Percentiles rank a stretch among this genome's conserved stretches.
phyloP scores from a whole-genome alignment of 75 land plant species.

The Azolla pinnata region DNA sequence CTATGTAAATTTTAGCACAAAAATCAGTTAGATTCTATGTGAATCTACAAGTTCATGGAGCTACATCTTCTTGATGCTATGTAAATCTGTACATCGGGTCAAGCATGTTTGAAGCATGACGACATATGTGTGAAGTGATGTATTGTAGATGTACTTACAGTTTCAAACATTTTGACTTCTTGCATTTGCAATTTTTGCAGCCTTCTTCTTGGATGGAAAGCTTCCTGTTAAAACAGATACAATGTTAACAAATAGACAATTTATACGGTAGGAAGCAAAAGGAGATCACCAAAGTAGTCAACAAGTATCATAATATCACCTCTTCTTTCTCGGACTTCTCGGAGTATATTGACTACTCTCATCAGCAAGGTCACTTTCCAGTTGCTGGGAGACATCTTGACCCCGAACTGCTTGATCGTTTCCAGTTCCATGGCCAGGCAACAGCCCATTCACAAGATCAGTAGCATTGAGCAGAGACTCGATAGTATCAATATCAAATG shows the following conservation, averaged over 20 bases:
- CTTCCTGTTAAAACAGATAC: background rate
- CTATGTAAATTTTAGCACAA: too few relatives aligned
- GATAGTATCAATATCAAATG: background rate
- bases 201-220: conserved; percentile 22
- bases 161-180: conserved; percentile 88
- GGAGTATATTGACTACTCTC: conserved; percentile 30
- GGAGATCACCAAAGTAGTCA: background rate
- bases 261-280: background rate
- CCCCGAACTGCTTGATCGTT: conserved; percentile 6
- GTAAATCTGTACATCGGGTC: too few relatives aligned
- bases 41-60: too few relatives aligned
- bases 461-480: too few relatives aligned
- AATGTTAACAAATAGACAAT: background rate
- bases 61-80: too few relatives aligned
- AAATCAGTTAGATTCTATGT: too few relatives aligned
- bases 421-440: background rate
- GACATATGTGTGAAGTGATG: too few relatives aligned
- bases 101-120: too few relatives aligned
- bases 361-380: conserved; percentile 25
- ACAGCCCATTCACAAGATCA: background rate
- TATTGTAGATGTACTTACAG: conserved; percentile 60
- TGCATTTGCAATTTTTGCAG: conserved; percentile 87
- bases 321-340: conserved; percentile 60
- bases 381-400: conserved; percentile 31
- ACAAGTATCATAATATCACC: conserved; percentile 19